A percentile compares a stretch with the other conserved stretches of the same genome.
Evolutionary conservation across 75 land plant genomes (phyloP).

Genomic region (Cupressus sempervirens): DNA sequence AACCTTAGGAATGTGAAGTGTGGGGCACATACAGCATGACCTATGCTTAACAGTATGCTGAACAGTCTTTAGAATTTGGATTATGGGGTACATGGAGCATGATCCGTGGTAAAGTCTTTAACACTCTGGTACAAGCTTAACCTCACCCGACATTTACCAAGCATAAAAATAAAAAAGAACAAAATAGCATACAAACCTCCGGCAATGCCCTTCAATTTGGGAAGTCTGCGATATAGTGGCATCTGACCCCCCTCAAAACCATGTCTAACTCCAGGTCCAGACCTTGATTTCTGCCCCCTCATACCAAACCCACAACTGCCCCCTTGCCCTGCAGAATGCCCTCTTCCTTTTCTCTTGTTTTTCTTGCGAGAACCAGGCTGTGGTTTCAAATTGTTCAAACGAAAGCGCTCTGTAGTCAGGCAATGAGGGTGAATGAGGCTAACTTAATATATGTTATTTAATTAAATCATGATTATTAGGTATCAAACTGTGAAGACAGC

Average conservation of each 20-base stretch:
- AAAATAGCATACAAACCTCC: conserved; percentile 51
- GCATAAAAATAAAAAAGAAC: not conserved
- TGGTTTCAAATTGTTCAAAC: conserved; percentile 79
- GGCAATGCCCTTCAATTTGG: conserved; percentile 91
- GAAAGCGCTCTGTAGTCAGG: conserved; percentile 41
- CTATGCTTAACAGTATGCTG: not conserved
- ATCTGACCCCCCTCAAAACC: conserved; percentile 99
- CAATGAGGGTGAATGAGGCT: not conserved
- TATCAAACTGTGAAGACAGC: not conserved
- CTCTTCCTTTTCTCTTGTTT: conserved; percentile 89
- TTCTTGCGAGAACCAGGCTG: conserved; percentile 92
- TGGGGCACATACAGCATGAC: not conserved
- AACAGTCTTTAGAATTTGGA: not conserved
- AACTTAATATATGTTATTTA: not conserved
- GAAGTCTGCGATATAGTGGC: conserved; percentile 87
- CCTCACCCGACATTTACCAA: not conserved
- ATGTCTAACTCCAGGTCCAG: conserved; percentile 88
- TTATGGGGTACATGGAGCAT: not conserved
- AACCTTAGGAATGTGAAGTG: not conserved
- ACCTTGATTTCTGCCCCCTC: conserved; percentile 98
- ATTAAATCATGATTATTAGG: not conserved
- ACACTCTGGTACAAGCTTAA: not conserved
- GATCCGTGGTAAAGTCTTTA: not conserved
- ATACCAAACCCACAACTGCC: conserved; percentile 97
- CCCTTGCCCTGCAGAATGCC: conserved; percentile 88